Evolutionary conservation across 1,284 basidiomycete species (phyloP), one percentile per base, ranked within the genome.

Genomic region (Ceratobasidium sp.): DNA sequence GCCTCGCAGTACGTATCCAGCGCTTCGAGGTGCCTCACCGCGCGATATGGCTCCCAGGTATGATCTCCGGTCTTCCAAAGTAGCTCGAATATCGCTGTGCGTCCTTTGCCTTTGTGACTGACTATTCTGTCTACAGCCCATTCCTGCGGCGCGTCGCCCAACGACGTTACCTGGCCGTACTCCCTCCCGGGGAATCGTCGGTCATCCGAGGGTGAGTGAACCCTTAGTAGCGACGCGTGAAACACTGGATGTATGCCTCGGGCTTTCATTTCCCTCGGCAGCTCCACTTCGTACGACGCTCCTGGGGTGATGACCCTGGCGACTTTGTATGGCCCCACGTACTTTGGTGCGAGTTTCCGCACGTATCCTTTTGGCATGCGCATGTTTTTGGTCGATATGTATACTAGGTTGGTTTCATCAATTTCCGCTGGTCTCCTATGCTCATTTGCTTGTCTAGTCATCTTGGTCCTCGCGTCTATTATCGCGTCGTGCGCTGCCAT

Each of bases 101-200:
- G 44, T 0, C 70, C 70, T 39, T 61, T 78, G n/a, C 86, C 85
- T 0, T 77, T 39, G 70, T 87, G 86, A 0, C 79, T 53, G 0
- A 83, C 12, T 0, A 87, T 85, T 1, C 81, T 61, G 3, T 86
- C 81, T 0, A 87, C 83, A 0, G 81, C 81, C 84, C 84, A 86
- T 66, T 87, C 84, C 2, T 80, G 78, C 1, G 81, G 78, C 0
- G 66, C 20, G 23, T 63, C 72, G 3, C 26, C 49, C 1, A 64
- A 20, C 51, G 18, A 12, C 51, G 18, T n/a, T 2, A 53, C 20
- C 51, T 53, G 51, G 2, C 18, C 2, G 20, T 12, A 53, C 6
- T 53, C 51, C 2, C 78, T 26, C 0, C 77, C 77, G 5, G 77
- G 77, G 40, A 78, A 78, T 13, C n/a, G 15, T 61, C 56, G 39